Evolutionary conservation across 208 protist species (phyloP), one percentile per base, ranked within the genome.

Genomic region (Leishmania amazonensis): DNA sequence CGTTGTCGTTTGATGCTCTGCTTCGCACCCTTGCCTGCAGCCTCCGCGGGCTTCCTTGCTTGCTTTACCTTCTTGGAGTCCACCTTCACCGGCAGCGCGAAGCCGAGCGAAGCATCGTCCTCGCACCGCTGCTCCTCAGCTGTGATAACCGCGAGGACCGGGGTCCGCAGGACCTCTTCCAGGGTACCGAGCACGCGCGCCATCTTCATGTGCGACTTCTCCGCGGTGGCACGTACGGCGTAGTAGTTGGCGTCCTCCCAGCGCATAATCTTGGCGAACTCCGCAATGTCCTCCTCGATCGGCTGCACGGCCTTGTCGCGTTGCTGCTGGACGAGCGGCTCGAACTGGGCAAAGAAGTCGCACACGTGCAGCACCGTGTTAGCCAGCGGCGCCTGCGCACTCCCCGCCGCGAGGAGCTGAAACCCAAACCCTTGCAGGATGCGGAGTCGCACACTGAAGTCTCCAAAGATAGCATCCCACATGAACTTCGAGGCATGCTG

Each of bases 171-270:
- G 51, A 89, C 93, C 19, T 93, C 93, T 74, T 97, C 92, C 28
- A 97, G 84, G 76, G 72, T 76, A 47, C 91, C 87, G 31, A 96
- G 85, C 62, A 91, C 89, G 53, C 95, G 90, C n/a, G 93, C 93
- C 97, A 97, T 89, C 90, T 97, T 94, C 77, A 98, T 90, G 83
- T 99, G 99, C n/a, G 98, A 97, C 90, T 99, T 99, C 81, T 99
- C 97, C 13, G 97, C 88, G 6, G 96, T 96, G 21, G 95, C 92
- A 74, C 98, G 98, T 9, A 99, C 91, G 31, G 95, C 93, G 88
- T 99, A 99, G 90, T 99, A 99, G 86, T 98, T 98, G 77, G 96
- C 90, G 80, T 98, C 95, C 83, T 98, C 94, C 95, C 96, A 98
- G 17, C 94, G 94, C 94, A 97, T 96, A 77, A 98, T 96, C 76